Conservation (phyloP, 768 basidiomycete genomes). For the Coprinopsis sp. region DNA sequence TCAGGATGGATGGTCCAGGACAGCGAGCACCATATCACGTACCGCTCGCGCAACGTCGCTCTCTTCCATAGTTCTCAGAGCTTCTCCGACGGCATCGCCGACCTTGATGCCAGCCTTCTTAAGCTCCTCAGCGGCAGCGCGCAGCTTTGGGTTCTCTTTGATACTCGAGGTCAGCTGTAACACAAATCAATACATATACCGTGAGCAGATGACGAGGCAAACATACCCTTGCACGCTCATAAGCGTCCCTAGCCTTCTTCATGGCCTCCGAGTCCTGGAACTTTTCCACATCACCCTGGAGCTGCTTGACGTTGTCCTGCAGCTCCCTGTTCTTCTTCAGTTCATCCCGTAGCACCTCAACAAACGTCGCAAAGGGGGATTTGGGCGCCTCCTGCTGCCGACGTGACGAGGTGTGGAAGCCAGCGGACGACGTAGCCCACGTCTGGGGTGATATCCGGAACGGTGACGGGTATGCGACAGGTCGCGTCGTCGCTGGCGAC, state of each 20-base stretch:
- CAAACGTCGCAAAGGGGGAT: conserved; percentile 95
- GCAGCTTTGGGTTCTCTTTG: conserved; percentile 89
- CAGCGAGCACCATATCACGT: conserved; percentile 23
- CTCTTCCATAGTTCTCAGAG: conserved; percentile 91
- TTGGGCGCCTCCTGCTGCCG: conserved; percentile 66
- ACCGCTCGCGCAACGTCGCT: conserved; percentile 87
- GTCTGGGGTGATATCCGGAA: conserved; percentile 33
- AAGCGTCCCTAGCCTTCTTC: conserved; percentile 86
- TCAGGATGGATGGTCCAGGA: background rate
- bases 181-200: background rate
- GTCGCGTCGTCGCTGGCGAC: conserved; percentile 18
- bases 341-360: conserved; percentile 90
- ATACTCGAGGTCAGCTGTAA: conserved; percentile 84
- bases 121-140: conserved; percentile 91
- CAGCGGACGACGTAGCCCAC: conserved; percentile 21
- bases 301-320: conserved; percentile 94
- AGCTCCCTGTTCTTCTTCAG: conserved; percentile 89
- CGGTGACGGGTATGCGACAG: conserved; percentile 26
- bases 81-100: conserved; percentile 90
- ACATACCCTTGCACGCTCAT: conserved; percentile 89
- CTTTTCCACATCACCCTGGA: conserved; percentile 97
- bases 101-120: conserved; percentile 86
- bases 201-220: conserved; percentile 7
- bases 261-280: conserved; percentile 95
- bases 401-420: conserved; percentile 65